phyloP scores from a whole-genome alignment of 2,329 filamentous ascomycete species.

The Colletotrichum nymphaeae region DNA sequence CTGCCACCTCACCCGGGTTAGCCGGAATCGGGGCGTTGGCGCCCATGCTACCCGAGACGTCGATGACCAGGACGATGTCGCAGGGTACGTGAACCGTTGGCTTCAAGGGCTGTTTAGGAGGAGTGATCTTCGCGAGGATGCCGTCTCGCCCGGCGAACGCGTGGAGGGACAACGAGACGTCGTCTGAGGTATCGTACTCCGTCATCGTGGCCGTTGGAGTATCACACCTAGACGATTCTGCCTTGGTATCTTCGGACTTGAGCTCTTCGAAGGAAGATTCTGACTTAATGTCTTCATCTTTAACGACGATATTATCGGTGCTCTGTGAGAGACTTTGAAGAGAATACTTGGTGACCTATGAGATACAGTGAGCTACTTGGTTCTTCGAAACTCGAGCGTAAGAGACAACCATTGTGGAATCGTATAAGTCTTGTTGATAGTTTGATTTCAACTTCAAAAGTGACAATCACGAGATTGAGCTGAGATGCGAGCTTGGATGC shows the following conservation, averaged over 20 bases:
- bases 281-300: not conserved
- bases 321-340: not conserved
- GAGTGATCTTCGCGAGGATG: constrained; percentile 58
- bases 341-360: constrained; percentile 25
- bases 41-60: constrained; percentile 69
- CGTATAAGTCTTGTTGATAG: not conserved
- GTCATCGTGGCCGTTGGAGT: constrained; percentile 7
- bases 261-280: not conserved
- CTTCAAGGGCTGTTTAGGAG: constrained; percentile 50
- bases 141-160: constrained; percentile 51
- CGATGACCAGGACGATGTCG: constrained; percentile 72
- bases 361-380: not conserved
- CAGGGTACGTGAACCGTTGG: constrained; percentile 58
- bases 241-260: not conserved
- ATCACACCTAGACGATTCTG: not conserved
- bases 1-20: constrained; percentile 49
- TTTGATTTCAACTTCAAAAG: not conserved
- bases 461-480: not conserved
- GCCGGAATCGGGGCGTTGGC: constrained; percentile 57
- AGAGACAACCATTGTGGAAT: not conserved
- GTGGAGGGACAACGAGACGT: constrained; percentile 47
- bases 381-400: not conserved
- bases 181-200: constrained; percentile 5
- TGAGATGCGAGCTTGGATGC: not conserved
- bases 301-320: not conserved